Evolutionary conservation across 805 yeast genomes (phyloP).

Genomic region (Metschnikowia matae): DNA sequence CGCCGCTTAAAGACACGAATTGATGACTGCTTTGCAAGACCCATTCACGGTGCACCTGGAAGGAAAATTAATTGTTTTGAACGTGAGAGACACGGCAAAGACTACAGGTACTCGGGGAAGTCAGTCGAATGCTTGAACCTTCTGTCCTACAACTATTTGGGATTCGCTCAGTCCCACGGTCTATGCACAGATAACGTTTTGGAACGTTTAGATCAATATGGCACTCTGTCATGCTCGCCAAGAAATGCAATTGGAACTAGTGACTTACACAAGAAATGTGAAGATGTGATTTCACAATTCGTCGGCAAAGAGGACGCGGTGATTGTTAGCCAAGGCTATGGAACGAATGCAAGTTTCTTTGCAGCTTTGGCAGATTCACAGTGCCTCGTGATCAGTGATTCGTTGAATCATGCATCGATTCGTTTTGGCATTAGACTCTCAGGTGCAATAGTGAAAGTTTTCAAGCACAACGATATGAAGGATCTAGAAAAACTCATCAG

Average conservation of each 20-base stretch:
- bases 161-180: conserved; percentile 95
- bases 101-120: conserved; percentile 69
- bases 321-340: conserved; percentile 90
- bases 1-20: conserved; percentile 87
- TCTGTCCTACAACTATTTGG: conserved; percentile 89
- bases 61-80: conserved; percentile 80
- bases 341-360: conserved; percentile 88
- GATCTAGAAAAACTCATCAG: conserved; percentile 72
- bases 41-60: conserved; percentile 98
- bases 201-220: conserved; percentile 59
- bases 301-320: conserved; percentile 88
- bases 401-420: conserved; percentile 91
- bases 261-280: conserved; percentile 71
- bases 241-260: conserved; percentile 71
- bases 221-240: conserved; percentile 77
- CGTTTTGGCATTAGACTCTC: conserved; percentile 91
- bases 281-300: conserved; percentile 72
- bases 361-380: conserved; percentile 78
- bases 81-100: conserved; percentile 64
- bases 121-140: conserved; percentile 77
- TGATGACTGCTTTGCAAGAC: conserved; percentile 93
- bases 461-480: conserved; percentile 87
- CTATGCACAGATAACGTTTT: conserved; percentile 79
- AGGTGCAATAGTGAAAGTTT: conserved; percentile 89
- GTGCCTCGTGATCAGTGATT: conserved; percentile 90